These are phyloP conservation scores for Filobasidium floriforme DNA, from an alignment of 768 basidiomycete genomes.

Conservation along the genomic window DNA sequence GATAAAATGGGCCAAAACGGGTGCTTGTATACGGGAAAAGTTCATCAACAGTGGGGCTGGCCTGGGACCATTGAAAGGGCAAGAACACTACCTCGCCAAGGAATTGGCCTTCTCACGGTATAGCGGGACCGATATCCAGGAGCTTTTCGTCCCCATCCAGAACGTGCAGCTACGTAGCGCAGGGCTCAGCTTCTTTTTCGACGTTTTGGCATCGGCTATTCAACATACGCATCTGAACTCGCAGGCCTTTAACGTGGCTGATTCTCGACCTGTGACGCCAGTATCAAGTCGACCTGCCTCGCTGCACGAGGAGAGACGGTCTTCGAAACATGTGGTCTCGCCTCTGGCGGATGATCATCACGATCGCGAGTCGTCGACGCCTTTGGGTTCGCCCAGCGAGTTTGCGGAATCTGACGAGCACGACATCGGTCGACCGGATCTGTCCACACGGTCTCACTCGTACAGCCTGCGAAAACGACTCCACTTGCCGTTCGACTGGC, in stretches of 20 bases:
- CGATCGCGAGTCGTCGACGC: not conserved
- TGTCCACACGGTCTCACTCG: not conserved
- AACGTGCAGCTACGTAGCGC: slow-evolving; percentile 34
- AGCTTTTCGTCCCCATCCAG: slow-evolving; percentile 32
- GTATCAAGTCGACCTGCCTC: slow-evolving; percentile 25
- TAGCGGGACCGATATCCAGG: slow-evolving; percentile 32
- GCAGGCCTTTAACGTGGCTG: slow-evolving; percentile 29
- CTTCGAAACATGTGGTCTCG: not conserved
- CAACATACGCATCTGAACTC: slow-evolving; percentile 39
- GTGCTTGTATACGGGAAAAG: slow-evolving; percentile 28
- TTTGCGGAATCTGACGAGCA: slow-evolving; percentile 6
- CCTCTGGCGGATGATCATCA: slow-evolving; percentile 11
- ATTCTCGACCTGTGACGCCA: slow-evolving; percentile 28
- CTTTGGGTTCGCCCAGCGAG: slow-evolving; percentile 8
- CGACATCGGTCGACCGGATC: slow-evolving; percentile 8
- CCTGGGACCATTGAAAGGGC: slow-evolving; percentile 32
- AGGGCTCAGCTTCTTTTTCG: slow-evolving; percentile 39
- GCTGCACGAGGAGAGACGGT: slow-evolving; percentile 14
- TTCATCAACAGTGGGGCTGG: slow-evolving; percentile 31
- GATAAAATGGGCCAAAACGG: slow-evolving; percentile 30
- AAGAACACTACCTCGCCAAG: slow-evolving; percentile 35
- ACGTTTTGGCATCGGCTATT: slow-evolving; percentile 37
- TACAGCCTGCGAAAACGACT: slow-evolving; percentile 13
- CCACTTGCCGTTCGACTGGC: slow-evolving; percentile 14
- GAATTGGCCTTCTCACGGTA: slow-evolving; percentile 36